Base-by-base conservation (phyloP, 805 yeast genomes). In the Teunomyces stri region DNA sequence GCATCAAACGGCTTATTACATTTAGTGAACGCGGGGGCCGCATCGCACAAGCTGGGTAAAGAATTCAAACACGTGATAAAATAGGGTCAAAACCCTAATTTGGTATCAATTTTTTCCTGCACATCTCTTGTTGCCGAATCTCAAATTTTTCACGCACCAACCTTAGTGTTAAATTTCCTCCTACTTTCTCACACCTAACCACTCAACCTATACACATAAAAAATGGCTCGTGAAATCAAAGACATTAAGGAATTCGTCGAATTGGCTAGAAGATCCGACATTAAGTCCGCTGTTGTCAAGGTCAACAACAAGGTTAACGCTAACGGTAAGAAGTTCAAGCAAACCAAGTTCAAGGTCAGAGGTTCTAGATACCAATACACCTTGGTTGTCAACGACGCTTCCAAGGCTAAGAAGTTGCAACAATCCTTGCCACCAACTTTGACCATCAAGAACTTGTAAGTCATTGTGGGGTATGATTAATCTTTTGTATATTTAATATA, bases 321-420 rank as follows among this genome's bases (percentile, higher is more conserved):
- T 63, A 78, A 78, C 74, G 95, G 94, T 75, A 86, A 86, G 81
- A 78, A 79, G 62, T 80, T 81, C 84, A 86, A 87, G 79, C 94
- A 87, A 79, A 90, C 97, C 81, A 94, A 94, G 80, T 94, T 94
- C 91, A 94, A 94, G 88, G 89, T 94, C 70, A 90, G 98, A 84
- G 97, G 97, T 76, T 69, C 96, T 58, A 89, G 81, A 75, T 75
- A 87, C 82, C 84, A 89, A 71, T 94, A 94, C 88, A 94, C 99
- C 65, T 82, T 92, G 76, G 87, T 87, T 64, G 92, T 94, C 69
- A 83, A 87, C 80, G 98, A 94, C 76, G 87, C 89, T 69, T 86
- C 89, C 75, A 91, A 90, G 84, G 98, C 98, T 68, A 84, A 88
- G 86, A 94, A 94, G 83, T 84, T 94, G 79, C 85, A 88, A 71